These are phyloP conservation scores for Zygotorulaspora sp. DNA, from an alignment of 805 yeast genomes.

Conservation along the genomic window DNA sequence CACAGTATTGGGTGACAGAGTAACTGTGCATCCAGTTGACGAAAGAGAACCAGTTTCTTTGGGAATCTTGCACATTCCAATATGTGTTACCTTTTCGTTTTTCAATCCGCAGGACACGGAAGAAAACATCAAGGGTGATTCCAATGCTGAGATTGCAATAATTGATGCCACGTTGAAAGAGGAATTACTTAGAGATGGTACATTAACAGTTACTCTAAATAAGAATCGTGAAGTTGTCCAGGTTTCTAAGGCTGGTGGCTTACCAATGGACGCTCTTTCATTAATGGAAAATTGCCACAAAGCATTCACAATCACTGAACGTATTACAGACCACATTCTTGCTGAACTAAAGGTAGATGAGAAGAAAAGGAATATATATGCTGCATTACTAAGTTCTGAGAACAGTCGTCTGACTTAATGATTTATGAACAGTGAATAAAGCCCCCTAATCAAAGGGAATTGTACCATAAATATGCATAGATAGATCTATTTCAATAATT, in stretches of 20 bases:
- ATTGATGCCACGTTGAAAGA: constrained; percentile 77
- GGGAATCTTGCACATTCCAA: constrained; percentile 81
- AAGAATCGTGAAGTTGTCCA: constrained; percentile 90
- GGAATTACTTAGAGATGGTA: constrained; percentile 71
- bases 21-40: constrained; percentile 62
- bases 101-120: constrained; percentile 64
- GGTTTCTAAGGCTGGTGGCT: constrained; percentile 83
- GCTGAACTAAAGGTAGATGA: constrained; percentile 52
- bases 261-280: constrained; percentile 68
- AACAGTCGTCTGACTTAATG: constrained; percentile 27
- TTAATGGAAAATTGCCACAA: constrained; percentile 63
- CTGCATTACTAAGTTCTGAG: constrained; percentile 33
- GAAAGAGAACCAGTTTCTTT: constrained; percentile 87
- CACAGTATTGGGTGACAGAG: constrained; percentile 58
- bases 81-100: constrained; percentile 85
- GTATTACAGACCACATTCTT: constrained; percentile 60
- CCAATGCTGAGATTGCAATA: constrained; percentile 54
- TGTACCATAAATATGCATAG: constrained; percentile 2
- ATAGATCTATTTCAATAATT: neutral
- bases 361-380: constrained; percentile 40
- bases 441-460: neutral
- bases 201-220: constrained; percentile 79
- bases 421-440: neutral
- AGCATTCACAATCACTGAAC: constrained; percentile 61
- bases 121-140: constrained; percentile 65